Conservation (phyloP, 2,329 filamentous ascomycete species). For the Ascochyta viciae-villosae region DNA sequence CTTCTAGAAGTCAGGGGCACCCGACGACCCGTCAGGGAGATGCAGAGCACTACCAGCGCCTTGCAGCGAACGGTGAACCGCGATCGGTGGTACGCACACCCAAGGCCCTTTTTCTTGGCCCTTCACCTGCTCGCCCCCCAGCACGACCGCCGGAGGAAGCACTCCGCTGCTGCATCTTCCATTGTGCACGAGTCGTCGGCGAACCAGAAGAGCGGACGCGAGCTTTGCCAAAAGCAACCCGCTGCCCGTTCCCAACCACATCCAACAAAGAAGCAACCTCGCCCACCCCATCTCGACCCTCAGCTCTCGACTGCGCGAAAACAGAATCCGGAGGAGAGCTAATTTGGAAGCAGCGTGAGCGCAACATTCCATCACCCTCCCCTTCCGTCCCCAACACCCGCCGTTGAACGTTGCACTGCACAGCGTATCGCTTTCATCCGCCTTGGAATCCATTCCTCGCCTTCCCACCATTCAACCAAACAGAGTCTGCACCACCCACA, state of each 20-base stretch:
- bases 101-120: neutral
- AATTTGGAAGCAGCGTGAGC: too few species aligned
- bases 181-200: slow-evolving; percentile 4
- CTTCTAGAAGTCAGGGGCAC: slow-evolving; percentile 7
- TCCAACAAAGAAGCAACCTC: slow-evolving; percentile 9
- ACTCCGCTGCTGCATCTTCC: neutral
- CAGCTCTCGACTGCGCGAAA: neutral
- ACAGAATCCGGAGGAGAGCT: neutral
- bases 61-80: neutral
- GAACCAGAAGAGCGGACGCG: neutral
- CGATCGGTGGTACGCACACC: neutral
- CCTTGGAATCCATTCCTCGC: slow-evolving; percentile 1
- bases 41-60: neutral
- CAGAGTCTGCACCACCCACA: neutral
- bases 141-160: neutral
- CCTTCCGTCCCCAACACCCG: too few species aligned
- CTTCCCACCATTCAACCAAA: neutral
- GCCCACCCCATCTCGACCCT: neutral
- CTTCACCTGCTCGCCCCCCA: neutral
- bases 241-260: slow-evolving; percentile 7
- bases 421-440: neutral
- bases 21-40: neutral
- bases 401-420: too few species aligned
- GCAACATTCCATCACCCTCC: too few species aligned
- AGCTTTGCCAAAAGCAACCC: slow-evolving; percentile 10